These are phyloP conservation scores for Trichoderma citrinoviride DNA, from an alignment of 2,329 filamentous ascomycete species.

Conservation along the genomic window DNA sequence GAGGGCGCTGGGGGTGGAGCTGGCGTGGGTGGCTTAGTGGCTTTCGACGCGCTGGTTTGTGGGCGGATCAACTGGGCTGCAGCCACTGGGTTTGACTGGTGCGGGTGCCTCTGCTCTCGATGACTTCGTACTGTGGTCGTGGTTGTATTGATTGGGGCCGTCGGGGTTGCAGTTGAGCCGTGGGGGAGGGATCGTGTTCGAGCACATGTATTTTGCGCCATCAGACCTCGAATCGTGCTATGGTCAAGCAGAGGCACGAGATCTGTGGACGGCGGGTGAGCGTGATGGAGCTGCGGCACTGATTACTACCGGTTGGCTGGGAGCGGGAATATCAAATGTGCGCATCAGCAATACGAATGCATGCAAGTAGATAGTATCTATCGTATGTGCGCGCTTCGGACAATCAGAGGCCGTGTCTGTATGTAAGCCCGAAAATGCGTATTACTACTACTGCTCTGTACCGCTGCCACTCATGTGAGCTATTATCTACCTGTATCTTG, in stretches of 20 bases:
- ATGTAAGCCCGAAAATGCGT: neutral
- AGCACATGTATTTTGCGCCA: too few species aligned
- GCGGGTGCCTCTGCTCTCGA: neutral
- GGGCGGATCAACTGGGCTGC: slow-evolving; percentile 4
- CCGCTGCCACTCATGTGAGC: too few species aligned
- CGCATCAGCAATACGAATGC: neutral
- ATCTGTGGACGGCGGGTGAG: too few species aligned
- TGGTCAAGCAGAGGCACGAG: too few species aligned
- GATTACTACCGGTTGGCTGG: neutral
- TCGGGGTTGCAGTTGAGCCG: slow-evolving; percentile 17
- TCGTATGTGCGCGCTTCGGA: neutral
- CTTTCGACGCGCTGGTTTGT: slow-evolving; percentile 1
- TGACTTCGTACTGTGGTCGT: too few species aligned
- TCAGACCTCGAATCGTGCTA: neutral
- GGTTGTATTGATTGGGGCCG: neutral
- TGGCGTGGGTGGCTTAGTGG: neutral
- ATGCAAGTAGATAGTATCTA: too few species aligned
- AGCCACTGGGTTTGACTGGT: neutral
- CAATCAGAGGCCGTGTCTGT: neutral
- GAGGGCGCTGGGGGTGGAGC: slow-evolving; percentile 15
- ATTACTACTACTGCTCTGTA: neutral
- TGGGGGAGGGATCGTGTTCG: neutral
- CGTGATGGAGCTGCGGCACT: neutral
- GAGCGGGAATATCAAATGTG: neutral
- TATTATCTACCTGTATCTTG: too few species aligned